A percentile compares a stretch with the other conserved stretches of the same genome.
These are phyloP conservation scores for Tetrapyrgos nigripes DNA, from an alignment of 1,284 basidiomycete species.

Conservation along the genomic window DNA sequence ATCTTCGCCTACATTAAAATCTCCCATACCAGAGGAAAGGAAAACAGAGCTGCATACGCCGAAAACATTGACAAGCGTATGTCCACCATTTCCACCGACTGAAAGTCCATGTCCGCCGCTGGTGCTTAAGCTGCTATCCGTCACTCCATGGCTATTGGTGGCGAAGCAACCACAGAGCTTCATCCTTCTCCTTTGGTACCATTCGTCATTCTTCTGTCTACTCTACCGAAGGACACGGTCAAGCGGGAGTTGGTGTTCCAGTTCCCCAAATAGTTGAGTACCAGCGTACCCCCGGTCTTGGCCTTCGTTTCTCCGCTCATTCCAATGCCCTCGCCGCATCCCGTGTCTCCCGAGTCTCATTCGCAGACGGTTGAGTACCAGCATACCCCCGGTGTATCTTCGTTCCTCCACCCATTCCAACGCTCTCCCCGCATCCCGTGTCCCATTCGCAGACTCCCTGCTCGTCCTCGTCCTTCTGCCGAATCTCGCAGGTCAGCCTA, in stretches of 20 bases:
- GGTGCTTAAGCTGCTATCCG: slow-evolving; percentile 78
- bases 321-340: slow-evolving; percentile 53
- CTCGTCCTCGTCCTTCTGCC: slow-evolving; percentile 60
- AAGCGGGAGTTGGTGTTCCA: too few relatives aligned
- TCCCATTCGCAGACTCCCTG: slow-evolving; percentile 47
- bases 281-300: too few relatives aligned
- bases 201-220: slow-evolving; percentile 54
- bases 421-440: slow-evolving; percentile 47
- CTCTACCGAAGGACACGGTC: too few relatives aligned
- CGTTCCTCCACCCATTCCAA: slow-evolving; percentile 40
- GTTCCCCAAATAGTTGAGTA: too few relatives aligned
- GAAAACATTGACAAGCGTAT: slow-evolving; percentile 81
- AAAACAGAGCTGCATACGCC: slow-evolving; percentile 74
- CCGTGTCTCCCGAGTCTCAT: too few relatives aligned
- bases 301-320: too few relatives aligned
- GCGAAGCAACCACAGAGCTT: slow-evolving; percentile 41
- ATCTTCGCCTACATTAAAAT: slow-evolving; percentile 61
- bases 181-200: slow-evolving; percentile 61
- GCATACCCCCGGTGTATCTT: slow-evolving; percentile 50
- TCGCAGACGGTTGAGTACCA: slow-evolving; percentile 58
- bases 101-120: slow-evolving; percentile 75
- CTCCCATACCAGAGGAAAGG: slow-evolving; percentile 60
- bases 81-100: too few relatives aligned
- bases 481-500: slow-evolving; percentile 56
- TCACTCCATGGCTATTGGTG: slow-evolving; percentile 64